Conservation (phyloP, 345 rosid genomes). For the Eucalyptus erythrocorys region DNA sequence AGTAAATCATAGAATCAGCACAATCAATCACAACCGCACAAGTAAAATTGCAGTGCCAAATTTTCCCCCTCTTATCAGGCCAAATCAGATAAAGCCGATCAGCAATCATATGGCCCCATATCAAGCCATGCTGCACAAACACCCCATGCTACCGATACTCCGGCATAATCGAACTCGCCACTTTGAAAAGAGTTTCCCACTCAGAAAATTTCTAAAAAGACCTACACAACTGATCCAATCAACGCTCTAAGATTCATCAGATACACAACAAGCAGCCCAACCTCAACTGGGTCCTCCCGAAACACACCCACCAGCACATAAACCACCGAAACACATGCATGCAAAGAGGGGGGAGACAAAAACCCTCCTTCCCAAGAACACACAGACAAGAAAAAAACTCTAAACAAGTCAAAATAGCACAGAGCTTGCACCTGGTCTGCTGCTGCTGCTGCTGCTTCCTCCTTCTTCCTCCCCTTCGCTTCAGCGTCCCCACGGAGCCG, state of each 20-base stretch:
- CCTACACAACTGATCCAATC: background rate
- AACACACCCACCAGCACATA: background rate
- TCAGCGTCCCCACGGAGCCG: background rate
- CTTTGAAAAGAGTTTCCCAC: background rate
- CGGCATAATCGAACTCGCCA: background rate
- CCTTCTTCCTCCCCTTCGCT: background rate
- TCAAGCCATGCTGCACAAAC: background rate
- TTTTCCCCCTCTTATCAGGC: background rate
- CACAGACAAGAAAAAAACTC: background rate
- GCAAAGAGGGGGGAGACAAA: background rate
- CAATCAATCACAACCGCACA: background rate
- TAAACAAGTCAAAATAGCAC: background rate
- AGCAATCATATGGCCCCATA: background rate
- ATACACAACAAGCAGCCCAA: background rate
- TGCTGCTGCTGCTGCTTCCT: background rate
- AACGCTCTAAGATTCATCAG: background rate
- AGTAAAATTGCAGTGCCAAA: background rate
- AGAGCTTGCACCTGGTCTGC: background rate
- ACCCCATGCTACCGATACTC: background rate
- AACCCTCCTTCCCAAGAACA: background rate
- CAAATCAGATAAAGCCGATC: background rate
- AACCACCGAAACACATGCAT: background rate
- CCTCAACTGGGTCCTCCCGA: background rate
- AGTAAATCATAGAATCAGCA: background rate
- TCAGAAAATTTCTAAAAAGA: background rate